Evolutionary conservation across 805 yeast species (phyloP), one percentile per base, ranked within the genome.

Genomic region (Pichia membranifaciens): DNA sequence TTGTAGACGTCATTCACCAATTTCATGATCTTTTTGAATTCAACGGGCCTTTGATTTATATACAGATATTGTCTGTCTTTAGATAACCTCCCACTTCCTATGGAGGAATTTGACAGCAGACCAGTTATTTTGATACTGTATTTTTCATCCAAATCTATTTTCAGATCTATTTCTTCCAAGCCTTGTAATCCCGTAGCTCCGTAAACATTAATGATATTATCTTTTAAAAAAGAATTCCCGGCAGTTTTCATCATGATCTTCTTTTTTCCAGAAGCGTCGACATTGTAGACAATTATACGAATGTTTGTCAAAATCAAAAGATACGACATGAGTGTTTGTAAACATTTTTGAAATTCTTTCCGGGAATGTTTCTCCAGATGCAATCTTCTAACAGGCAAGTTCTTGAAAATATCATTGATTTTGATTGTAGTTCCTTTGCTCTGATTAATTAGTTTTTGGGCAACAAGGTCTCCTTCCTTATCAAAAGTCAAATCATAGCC

Each of bases 321-420:
- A 66, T 89, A 87, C 36, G 76, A 76, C 54, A 80, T 93, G 2
- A 93, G 54, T 36, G 84, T 57, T 0, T 68, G 59, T 3, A 91
- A 58, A n/a, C 87, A 72, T 57, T 82, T 84, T 40, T 79, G 72
- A 65, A 82, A 88, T 59, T 89, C 96, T 48, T 81, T 73, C 58
- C 79, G 86, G 34, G 68, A 58, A 54, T 84, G 82, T 58, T 81
- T 86, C 17, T 70, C 72, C 43, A 90, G 75, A 53, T 86, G 89
- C 57, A 81, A 83, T 42, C 79, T 71, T 50, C 99, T 71, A 7
- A 95, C 99, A 0, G 98, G 98, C 45, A 90, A 64, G 43, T 68
- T 73, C 9, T 73, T 62, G 58, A 93, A 93, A 10, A 93, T 55
- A 36, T 79, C 72, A 1, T 75, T 56, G 5, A 93, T 69, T 0